Evolutionary conservation across 192 early-diverging fungal genomes (phyloP).

Genomic region (Linnemannia elongata): DNA sequence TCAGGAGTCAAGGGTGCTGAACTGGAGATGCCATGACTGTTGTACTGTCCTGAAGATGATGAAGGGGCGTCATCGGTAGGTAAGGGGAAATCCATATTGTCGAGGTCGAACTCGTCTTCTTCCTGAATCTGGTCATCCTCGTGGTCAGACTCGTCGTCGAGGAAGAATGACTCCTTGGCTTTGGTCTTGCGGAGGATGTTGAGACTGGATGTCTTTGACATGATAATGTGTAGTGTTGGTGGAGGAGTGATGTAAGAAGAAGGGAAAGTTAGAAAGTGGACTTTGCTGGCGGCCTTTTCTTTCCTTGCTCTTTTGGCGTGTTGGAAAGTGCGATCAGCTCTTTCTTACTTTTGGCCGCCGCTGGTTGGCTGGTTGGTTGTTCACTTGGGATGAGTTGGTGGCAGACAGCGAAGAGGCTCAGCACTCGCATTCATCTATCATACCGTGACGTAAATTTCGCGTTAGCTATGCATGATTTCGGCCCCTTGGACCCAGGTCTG

Average conservation of each 20-base stretch:
- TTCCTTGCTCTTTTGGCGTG: neutral
- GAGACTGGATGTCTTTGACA: slow-evolving; percentile 55
- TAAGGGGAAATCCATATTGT: slow-evolving; percentile 68
- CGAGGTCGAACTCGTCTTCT: slow-evolving; percentile 62
- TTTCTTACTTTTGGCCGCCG: neutral
- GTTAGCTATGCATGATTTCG: neutral
- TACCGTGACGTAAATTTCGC: neutral
- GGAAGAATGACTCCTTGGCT: slow-evolving; percentile 58
- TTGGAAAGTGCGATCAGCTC: neutral
- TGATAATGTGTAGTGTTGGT: slow-evolving; percentile 14
- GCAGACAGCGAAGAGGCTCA: neutral
- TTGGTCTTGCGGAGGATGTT: slow-evolving; percentile 59
- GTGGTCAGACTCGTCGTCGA: slow-evolving; percentile 40
- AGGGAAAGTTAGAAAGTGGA: neutral
- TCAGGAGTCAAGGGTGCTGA: slow-evolving; percentile 33
- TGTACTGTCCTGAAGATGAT: slow-evolving; percentile 20
- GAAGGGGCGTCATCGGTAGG: slow-evolving; percentile 47
- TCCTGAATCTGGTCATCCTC: slow-evolving; percentile 44
- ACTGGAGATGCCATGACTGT: slow-evolving; percentile 13
- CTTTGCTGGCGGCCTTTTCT: neutral
- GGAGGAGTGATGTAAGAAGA: neutral
- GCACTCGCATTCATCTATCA: neutral
- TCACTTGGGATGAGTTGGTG: neutral
- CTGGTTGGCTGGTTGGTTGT: too few species aligned
- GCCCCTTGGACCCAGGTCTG: too few species aligned